These are phyloP conservation scores for Aspergillus asperescens DNA, from an alignment of 495 filamentous ascomycete genomes.

Conservation along the genomic window DNA sequence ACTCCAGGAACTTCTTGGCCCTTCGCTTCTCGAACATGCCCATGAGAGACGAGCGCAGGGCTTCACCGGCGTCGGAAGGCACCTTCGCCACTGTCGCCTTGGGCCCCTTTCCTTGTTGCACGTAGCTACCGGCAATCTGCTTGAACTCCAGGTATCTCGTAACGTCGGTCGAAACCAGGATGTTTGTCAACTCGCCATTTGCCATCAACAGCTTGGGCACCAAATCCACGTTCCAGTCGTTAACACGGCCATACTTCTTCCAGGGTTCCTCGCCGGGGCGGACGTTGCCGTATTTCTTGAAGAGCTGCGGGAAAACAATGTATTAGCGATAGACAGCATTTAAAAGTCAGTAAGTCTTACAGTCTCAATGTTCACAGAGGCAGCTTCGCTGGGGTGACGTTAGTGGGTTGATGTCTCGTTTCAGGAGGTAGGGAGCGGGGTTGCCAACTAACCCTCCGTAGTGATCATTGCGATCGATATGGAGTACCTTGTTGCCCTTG, in stretches of 20 bases:
- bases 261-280: slow-evolving; percentile 79
- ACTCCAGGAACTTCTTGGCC: slow-evolving; percentile 95
- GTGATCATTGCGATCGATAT: slow-evolving; percentile 98
- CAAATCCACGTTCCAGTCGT: slow-evolving; percentile 99
- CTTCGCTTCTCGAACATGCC: slow-evolving; percentile 95
- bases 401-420: slow-evolving; percentile 26
- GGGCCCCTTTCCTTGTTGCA: slow-evolving; percentile 75
- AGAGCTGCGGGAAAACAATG: slow-evolving; percentile 55
- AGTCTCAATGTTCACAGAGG: slow-evolving; percentile 89
- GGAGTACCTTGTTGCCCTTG: slow-evolving; percentile 97
- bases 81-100: slow-evolving; percentile 94
- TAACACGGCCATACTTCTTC: slow-evolving; percentile 92
- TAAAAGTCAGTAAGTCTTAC: slow-evolving; percentile 43
- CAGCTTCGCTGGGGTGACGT: slow-evolving; percentile 67
- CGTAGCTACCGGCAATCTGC: slow-evolving; percentile 96
- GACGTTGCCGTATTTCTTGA: slow-evolving; percentile 90
- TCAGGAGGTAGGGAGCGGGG: slow-evolving; percentile 18
- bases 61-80: slow-evolving; percentile 87
- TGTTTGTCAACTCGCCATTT: slow-evolving; percentile 96
- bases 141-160: slow-evolving; percentile 97
- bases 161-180: slow-evolving; percentile 92
- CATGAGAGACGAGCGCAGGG: slow-evolving; percentile 88
- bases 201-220: slow-evolving; percentile 98
- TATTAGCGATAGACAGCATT: slow-evolving; percentile 7
- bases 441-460: slow-evolving; percentile 79